phyloP scores from a whole-genome alignment of 2,329 filamentous ascomycete species.

The Chaetothyriales sp. region DNA sequence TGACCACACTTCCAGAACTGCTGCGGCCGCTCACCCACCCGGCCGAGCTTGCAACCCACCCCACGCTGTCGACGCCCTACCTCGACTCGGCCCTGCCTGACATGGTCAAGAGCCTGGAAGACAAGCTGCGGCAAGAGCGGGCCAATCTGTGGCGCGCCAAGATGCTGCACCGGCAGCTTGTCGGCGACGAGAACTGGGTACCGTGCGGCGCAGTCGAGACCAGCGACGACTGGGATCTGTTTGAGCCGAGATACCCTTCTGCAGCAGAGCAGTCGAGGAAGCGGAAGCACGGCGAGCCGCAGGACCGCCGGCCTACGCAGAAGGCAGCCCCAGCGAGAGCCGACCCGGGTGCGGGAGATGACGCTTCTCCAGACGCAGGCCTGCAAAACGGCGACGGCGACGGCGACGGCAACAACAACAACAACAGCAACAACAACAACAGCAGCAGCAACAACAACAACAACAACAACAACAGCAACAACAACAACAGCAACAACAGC shows the following conservation, averaged over 20 bases:
- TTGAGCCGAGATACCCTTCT: slow-evolving; percentile 26
- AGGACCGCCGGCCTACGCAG: background rate
- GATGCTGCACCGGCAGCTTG: slow-evolving; percentile 42
- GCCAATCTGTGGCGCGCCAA: slow-evolving; percentile 44
- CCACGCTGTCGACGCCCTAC: slow-evolving; percentile 45
- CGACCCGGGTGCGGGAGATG: background rate
- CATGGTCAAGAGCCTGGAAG: slow-evolving; percentile 42
- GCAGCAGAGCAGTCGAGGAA: slow-evolving; percentile 6
- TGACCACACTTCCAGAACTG: slow-evolving; percentile 30
- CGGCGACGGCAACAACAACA: background rate
- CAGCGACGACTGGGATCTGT: slow-evolving; percentile 35
- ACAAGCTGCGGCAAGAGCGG: slow-evolving; percentile 45
- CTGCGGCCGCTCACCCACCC: slow-evolving; percentile 50
- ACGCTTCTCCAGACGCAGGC: background rate
- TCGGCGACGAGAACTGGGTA: slow-evolving; percentile 48
- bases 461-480: background rate
- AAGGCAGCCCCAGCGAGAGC: background rate
- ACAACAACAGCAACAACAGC: background rate
- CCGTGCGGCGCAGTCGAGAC: slow-evolving; percentile 42
- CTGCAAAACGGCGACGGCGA: background rate
- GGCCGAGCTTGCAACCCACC: slow-evolving; percentile 46
- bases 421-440: background rate
- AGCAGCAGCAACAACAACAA: background rate
- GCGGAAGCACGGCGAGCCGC: slow-evolving; percentile 5
- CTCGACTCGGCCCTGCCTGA: slow-evolving; percentile 45